Evolutionary conservation across 306 rosid species (phyloP), one percentile per base, ranked within the genome.

Genomic region (Cicer bijugum): DNA sequence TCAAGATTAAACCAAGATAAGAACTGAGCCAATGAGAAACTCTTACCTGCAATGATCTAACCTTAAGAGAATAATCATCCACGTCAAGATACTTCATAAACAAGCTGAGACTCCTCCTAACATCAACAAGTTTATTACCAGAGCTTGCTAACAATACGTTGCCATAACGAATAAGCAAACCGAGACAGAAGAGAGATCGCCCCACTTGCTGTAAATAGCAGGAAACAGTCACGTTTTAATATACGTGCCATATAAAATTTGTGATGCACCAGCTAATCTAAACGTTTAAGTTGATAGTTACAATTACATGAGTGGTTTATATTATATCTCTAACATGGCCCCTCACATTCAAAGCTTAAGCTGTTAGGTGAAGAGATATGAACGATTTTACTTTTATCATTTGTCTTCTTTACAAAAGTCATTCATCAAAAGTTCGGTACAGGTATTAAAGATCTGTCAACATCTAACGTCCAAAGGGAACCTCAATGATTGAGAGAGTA

Each of bases 101-200:
- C 87, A 94, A 83, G 77, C 78, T 69, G 69, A 91, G 84, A 83
- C 96, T 86, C 74, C 82, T 81, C 43, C 23, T 79, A 43, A 83
- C 83, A 76, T 94, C 90, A 72, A 82, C 23, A 67, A 12, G 77
- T 76, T 77, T 85, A 80, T 79, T 80, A 82, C 73, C 74, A 66
- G 95, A 78, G 81, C 80, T 84, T 47, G 80, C 68, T 70, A 90
- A 78, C 84, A 94, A 85, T 62, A 83, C 67, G 72, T 84, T 87
- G 46, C 99, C 99, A 66, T 91, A 94, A 7, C 99, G 99, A 81
- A 94, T 87, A 69, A 94, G 99, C 71, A 77, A 84, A 69, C 99
- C 99, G 35, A 94, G 88, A 80, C 96, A 91, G 81, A 91, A 94
- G 78, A 94, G 97, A 65, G 99, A 94, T 38, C 99, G 88, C 51